Evolutionary conservation across 108 stramenopile genomes (phyloP).

Genomic region (Nitzschia sp.): DNA sequence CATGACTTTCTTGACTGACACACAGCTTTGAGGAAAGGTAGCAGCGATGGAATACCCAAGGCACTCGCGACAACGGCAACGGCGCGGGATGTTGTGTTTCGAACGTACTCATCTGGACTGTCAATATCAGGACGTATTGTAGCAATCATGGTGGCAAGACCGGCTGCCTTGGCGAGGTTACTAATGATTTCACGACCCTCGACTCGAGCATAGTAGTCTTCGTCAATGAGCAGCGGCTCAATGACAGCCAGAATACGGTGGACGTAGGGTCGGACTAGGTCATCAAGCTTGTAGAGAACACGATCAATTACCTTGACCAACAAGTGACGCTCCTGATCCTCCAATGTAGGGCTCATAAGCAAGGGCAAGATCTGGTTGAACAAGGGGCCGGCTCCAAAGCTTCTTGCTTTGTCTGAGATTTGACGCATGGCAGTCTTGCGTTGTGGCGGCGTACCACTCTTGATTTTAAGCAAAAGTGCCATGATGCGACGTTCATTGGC

Average conservation of each 20-base stretch:
- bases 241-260: conserved; percentile 97
- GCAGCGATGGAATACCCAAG: conserved; percentile 91
- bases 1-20: conserved; percentile 95
- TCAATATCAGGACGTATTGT: conserved; percentile 99
- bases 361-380: conserved; percentile 98
- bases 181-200: conserved; percentile 99
- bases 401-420: conserved; percentile 93
- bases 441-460: conserved; percentile 97
- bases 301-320: conserved; percentile 99
- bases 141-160: conserved; percentile 99
- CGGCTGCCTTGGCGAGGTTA: conserved; percentile 99
- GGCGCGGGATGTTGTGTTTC: conserved; percentile 96
- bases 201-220: conserved; percentile 98
- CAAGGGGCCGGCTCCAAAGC: conserved; percentile 94
- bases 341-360: conserved; percentile 95
- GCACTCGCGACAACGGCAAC: conserved; percentile 99
- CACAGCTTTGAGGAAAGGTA: conserved; percentile 99
- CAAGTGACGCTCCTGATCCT: conserved; percentile 98
- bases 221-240: conserved; percentile 97
- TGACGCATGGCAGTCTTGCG: conserved; percentile 98
- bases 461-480: conserved; percentile 94
- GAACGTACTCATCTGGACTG: conserved; percentile 96
- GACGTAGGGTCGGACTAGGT: conserved; percentile 95
- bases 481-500: conserved; percentile 86
- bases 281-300: conserved; percentile 95